These are phyloP conservation scores for Vaccinium vitisidaea DNA, from an alignment of 148 eudicot genomes.

Conservation along the genomic window DNA sequence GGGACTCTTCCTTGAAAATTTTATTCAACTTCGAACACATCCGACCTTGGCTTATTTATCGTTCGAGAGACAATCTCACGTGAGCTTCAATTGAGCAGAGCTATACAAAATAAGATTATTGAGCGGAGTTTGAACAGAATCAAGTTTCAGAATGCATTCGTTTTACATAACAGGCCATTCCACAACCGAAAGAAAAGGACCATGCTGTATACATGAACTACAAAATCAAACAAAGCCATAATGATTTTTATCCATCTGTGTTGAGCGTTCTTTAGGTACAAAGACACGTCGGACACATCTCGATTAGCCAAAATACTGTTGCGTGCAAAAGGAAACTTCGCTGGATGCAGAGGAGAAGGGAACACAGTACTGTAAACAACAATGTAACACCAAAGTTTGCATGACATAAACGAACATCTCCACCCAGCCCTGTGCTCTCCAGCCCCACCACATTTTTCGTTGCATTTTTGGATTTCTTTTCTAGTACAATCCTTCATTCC, in stretches of 20 bases:
- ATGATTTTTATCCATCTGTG: not conserved
- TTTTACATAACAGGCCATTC: not conserved
- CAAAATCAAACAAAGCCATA: not conserved
- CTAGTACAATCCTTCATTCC: not conserved
- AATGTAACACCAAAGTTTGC: not conserved
- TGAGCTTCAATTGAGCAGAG: not conserved
- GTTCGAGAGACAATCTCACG: not conserved
- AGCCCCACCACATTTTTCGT: not conserved
- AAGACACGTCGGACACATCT: not conserved
- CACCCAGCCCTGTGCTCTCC: not conserved
- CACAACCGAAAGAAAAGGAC: not conserved
- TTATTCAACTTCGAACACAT: not conserved
- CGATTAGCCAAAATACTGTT: not conserved
- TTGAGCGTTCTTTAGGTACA: not conserved
- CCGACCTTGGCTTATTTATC: not conserved
- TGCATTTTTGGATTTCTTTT: slow-evolving; percentile 1
- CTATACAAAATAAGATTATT: not conserved
- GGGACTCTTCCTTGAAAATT: not conserved
- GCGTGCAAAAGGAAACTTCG: not conserved
- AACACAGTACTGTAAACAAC: not conserved
- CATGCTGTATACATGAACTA: not conserved
- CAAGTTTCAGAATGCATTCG: not conserved
- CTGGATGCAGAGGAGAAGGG: not conserved
- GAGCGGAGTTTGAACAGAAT: not conserved
- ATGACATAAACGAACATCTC: not conserved